Evolutionary conservation across 257 asterid species (phyloP).

Genomic region (Rhazya stricta): DNA sequence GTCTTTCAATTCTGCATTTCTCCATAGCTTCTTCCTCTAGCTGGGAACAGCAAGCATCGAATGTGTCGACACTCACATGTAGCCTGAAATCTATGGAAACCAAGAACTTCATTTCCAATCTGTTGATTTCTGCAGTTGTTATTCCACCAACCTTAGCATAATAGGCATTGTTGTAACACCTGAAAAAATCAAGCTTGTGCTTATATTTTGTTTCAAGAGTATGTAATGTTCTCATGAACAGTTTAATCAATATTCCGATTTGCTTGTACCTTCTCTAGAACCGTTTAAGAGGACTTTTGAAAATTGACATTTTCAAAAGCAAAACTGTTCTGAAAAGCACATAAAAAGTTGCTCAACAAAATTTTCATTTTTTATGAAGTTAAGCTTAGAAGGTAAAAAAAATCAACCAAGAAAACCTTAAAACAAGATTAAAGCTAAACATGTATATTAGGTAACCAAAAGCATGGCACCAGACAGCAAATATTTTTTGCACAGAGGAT

Average conservation of each 20-base stretch:
- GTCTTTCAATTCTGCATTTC: constrained; percentile 22
- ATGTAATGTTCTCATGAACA: no score
- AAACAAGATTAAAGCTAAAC: neutral
- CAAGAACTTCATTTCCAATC: constrained; percentile 37
- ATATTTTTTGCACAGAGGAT: neutral
- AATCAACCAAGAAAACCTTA: no score
- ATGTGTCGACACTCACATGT: constrained; percentile 27
- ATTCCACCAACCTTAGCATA: constrained; percentile 47
- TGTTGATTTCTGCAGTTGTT: constrained; percentile 37
- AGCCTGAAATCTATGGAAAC: constrained; percentile 26
- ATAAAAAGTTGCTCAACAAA: neutral
- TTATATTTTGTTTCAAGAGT: neutral
- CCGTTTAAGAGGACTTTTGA: neutral
- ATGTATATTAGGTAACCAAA: neutral
- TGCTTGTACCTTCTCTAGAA: neutral
- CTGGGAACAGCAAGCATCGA: constrained; percentile 25
- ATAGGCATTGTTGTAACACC: constrained; percentile 41
- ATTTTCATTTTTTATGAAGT: neutral
- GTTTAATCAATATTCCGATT: neutral
- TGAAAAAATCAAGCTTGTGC: constrained; percentile 4
- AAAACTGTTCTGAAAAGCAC: neutral
- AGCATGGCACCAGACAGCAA: neutral
- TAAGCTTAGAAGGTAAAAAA: neutral
- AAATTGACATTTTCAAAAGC: neutral
- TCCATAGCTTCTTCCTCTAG: constrained; percentile 27